A percentile compares a stretch with the other conserved stretches of the same genome.
phyloP scores from a whole-genome alignment of 306 rosid genomes.

The Rubus idaeus region DNA sequence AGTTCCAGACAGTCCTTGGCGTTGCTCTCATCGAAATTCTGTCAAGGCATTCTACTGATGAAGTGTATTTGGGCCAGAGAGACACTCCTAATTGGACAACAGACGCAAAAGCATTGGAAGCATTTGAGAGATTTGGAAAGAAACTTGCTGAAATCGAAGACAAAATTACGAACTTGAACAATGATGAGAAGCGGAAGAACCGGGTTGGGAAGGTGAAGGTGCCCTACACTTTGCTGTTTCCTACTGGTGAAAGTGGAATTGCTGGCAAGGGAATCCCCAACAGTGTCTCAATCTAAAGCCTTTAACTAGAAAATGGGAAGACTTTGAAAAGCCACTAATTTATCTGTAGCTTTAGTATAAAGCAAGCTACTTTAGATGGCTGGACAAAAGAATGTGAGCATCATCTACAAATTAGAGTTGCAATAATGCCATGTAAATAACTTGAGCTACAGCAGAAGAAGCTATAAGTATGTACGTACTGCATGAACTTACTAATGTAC shows the following conservation, averaged over 20 bases:
- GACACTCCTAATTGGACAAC: conserved; percentile 62
- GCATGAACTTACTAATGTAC: neutral
- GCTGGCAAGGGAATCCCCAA: conserved; percentile 86
- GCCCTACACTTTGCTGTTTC: conserved; percentile 74
- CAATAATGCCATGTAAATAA: neutral
- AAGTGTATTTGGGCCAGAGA: conserved; percentile 53
- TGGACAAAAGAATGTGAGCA: neutral
- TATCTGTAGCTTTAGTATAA: neutral
- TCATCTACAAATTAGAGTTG: neutral
- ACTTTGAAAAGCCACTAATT: neutral
- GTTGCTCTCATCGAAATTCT: conserved; percentile 57
- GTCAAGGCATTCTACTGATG: conserved; percentile 63
- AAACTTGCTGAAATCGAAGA: conserved; percentile 51
- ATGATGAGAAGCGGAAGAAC: conserved; percentile 48
- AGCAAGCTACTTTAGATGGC: neutral
- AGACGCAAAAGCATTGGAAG: conserved; percentile 44
- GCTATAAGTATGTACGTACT: neutral
- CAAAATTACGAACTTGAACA: conserved; percentile 43
- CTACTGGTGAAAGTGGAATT: conserved; percentile 57
- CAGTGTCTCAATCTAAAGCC: conserved; percentile 60
- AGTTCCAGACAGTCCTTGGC: conserved; percentile 45
- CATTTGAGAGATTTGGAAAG: conserved; percentile 51
- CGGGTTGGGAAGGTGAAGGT: conserved; percentile 60
- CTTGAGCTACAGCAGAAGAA: neutral
- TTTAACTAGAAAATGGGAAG: neutral